Evolutionary conservation across 371 early-diverging fungal genomes (phyloP).

Genomic region (Blakeslea trispora): DNA sequence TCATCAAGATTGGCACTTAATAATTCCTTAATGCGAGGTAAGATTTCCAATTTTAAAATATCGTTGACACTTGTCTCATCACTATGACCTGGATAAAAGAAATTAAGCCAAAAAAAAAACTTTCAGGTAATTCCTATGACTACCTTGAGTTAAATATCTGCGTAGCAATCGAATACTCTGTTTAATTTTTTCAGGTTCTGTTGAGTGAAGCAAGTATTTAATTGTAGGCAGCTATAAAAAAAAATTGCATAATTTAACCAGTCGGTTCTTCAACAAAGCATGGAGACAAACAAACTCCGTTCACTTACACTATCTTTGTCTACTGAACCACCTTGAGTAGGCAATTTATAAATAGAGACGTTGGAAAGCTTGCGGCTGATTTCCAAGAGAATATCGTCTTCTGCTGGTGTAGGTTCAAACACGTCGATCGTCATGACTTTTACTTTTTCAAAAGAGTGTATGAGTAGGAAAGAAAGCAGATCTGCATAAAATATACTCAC

Average conservation of each 20-base stretch:
- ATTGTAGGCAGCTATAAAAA: slow-evolving; percentile 26
- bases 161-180: slow-evolving; percentile 34
- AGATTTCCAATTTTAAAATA: slow-evolving; percentile 34
- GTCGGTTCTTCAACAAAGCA: slow-evolving; percentile 15
- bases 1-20: slow-evolving; percentile 19
- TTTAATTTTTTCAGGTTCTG: slow-evolving; percentile 26
- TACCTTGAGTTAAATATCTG: slow-evolving; percentile 48
- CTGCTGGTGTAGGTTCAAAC: slow-evolving; percentile 29
- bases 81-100: slow-evolving; percentile 11
- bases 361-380: slow-evolving; percentile 48
- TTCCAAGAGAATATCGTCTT: slow-evolving; percentile 31
- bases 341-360: slow-evolving; percentile 33
- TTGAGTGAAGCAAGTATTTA: slow-evolving; percentile 21
- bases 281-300: slow-evolving; percentile 5
- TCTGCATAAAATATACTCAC: too few species aligned
- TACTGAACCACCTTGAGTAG: slow-evolving; percentile 21
- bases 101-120: not conserved
- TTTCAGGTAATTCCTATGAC: slow-evolving; percentile 32
- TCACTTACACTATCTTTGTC: slow-evolving; percentile 30
- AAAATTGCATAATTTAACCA: slow-evolving; percentile 5
- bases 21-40: slow-evolving; percentile 39
- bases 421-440: slow-evolving; percentile 45
- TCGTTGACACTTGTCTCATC: slow-evolving; percentile 30
- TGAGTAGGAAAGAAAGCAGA: not conserved
- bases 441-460: not conserved